Base-by-base conservation (phyloP, 2,329 filamentous ascomycete species). In the Penicillium capsulatum region DNA sequence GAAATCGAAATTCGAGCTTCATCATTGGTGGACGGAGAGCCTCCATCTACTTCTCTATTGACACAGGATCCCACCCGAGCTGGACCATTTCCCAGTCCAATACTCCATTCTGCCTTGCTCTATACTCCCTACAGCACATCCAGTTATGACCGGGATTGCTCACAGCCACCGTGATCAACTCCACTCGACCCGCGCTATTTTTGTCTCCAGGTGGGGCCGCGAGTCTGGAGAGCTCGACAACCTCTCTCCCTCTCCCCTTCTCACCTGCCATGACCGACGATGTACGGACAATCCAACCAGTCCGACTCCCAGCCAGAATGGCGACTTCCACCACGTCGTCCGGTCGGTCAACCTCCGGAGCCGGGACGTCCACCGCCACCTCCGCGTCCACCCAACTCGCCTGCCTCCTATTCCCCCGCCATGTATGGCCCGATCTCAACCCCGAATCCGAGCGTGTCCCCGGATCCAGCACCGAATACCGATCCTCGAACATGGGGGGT, bases 401-500 rank as follows among this genome's bases (percentile, higher is more conserved):
- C 47, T 13, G 40, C 51, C 38, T 36, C 45, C 6, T 68, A 67
- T 45, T 61, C 57, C 22, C 63, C 64, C 10, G 59, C 48, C 28
- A 58, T 44, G 6, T 68, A 66, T 44, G 64, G 64, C 4, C 57
- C 55, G 15, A 66, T 62, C 34, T 58, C 60, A 14, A 50, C 50
- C 29, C 9, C 19, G 19, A 40, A 36, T n/a, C 22, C 47, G 31
- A 50, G 33, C 15, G 36, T 43, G 8, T 51, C 60, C 16, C 52
- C 53, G 4, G 41, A 44, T 7, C 36, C 50, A 16, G 50, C 43
- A 33, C 36, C 31, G 15, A 42, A 38, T 5, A 13, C 54, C 15
- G 62, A 69, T 47, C 65, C 65, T 10, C 57, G 62, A 11, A 51
- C 52, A 11, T 72, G 68, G 69, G 69, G 68, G 17, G 67, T 70